Evolutionary conservation across 106 monocot species (phyloP).

Genomic region (Iris macrosiphon): DNA sequence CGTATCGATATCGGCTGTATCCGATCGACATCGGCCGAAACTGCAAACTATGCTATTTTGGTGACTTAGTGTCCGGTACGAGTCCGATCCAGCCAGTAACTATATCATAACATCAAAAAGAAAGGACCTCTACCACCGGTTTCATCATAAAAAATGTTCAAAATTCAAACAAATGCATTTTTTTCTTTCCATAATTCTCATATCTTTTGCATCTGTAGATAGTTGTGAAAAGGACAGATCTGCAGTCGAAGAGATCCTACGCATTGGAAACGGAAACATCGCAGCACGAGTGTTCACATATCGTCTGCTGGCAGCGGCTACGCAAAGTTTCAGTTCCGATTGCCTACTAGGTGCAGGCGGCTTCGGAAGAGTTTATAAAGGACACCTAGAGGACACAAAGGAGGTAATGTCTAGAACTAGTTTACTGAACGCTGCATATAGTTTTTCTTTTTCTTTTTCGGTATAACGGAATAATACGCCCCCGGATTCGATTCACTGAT

Average conservation of each 20-base stretch:
- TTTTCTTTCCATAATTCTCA: background rate
- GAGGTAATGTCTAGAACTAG: constrained; percentile 10
- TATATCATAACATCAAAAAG: too few species aligned
- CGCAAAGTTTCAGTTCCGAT: constrained; percentile 22
- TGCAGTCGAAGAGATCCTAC: constrained; percentile 21
- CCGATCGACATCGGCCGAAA: too few species aligned
- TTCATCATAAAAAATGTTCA: background rate
- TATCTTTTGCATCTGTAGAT: constrained; percentile 14
- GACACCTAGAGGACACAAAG: constrained; percentile 19
- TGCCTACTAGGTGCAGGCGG: constrained; percentile 30
- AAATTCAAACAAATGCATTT: background rate
- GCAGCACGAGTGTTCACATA: constrained; percentile 25
- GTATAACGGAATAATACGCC: too few species aligned
- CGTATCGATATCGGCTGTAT: too few species aligned
- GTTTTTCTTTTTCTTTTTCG: background rate
- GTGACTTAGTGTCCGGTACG: background rate
- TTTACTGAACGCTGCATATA: too few species aligned
- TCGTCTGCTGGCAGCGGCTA: constrained; percentile 23
- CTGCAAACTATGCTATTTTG: background rate
- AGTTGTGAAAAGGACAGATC: constrained; percentile 3
- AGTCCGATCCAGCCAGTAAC: too few species aligned
- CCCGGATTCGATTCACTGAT: too few species aligned
- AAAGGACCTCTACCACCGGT: background rate
- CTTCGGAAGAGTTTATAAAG: constrained; percentile 36
- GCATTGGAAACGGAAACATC: constrained; percentile 16